Conservation (phyloP, 1,284 basidiomycete species). For the Phlebopus sp. region DNA sequence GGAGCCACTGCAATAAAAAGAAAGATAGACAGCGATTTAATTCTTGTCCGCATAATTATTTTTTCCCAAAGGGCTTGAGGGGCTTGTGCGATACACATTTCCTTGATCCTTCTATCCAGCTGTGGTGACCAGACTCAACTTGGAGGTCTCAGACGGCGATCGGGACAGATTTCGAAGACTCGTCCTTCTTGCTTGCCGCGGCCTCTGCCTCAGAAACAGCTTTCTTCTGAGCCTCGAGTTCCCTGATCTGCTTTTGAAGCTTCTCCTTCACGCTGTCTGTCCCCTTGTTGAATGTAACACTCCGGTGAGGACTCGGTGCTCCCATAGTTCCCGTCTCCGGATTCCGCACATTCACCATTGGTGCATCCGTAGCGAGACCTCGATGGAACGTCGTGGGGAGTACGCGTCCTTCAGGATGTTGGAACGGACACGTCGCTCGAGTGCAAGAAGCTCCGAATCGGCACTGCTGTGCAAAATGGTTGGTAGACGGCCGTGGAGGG, state of each 20-base stretch:
- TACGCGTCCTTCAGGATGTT: slow-evolving; percentile 77
- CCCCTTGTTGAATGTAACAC: slow-evolving; percentile 60
- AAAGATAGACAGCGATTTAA: too few species aligned
- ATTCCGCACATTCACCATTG: slow-evolving; percentile 54
- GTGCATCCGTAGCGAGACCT: slow-evolving; percentile 57
- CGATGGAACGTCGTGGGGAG: slow-evolving; percentile 75
- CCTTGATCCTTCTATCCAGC: not conserved
- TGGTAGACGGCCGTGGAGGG: slow-evolving; percentile 47
- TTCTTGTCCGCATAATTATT: too few species aligned
- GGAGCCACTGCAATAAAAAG: too few species aligned
- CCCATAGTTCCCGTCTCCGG: slow-evolving; percentile 64
- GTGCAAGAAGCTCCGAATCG: slow-evolving; percentile 79
- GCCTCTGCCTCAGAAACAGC: slow-evolving; percentile 54
- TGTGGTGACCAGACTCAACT: not conserved
- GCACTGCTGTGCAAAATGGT: slow-evolving; percentile 52
- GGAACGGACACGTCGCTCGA: slow-evolving; percentile 68
- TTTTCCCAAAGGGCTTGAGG: too few species aligned
- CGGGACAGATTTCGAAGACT: slow-evolving; percentile 47
- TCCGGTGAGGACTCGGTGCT: slow-evolving; percentile 63
- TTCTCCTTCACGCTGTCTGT: slow-evolving; percentile 45
- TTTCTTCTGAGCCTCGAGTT: slow-evolving; percentile 57
- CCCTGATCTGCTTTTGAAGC: slow-evolving; percentile 56
- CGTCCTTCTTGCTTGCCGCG: slow-evolving; percentile 57
- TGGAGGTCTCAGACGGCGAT: slow-evolving; percentile 42
- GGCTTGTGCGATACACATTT: too few species aligned